Evolutionary conservation across 1,284 basidiomycete species (phyloP), one percentile per base, ranked within the genome.

Genomic region (Heterobasidion annosum): DNA sequence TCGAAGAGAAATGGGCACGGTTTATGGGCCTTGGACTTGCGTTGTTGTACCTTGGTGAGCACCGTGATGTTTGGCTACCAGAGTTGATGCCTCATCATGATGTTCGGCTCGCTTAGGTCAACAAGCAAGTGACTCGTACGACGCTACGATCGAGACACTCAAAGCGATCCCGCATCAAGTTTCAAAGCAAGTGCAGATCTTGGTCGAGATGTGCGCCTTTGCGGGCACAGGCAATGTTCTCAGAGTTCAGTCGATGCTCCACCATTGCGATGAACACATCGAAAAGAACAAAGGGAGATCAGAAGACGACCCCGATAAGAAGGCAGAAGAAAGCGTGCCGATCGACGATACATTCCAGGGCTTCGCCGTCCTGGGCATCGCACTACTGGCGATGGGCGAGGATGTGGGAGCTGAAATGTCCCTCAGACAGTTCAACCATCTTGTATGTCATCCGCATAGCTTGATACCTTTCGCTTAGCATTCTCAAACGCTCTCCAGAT

Each of bases 381-480:
- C 96, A 0, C 72, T 99, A 50, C 90, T 99, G 45, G 89, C 96
- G 1, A 99, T 99, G 95, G 97, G 97, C 44, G 97, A 99, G 70
- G 96, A 99, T 50, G 88, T 99, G 48, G 97, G 97, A 52, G 85
- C 95, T 3, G 94, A 99, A 71, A 99, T 99, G 95, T 88, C 90
- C 3, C 71, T 97, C 59, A 76, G 94, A 62, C 91, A 94, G 65
- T 94, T 98, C 77, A 95, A 96, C 69, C 94, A 98, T 67, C 73
- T 97, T 56, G 92, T 94, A 61, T 62, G 84, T 73, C 8, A 37
- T 32, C 44, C 54, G 15, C 15, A 3, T 15, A 13, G 35, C 42
- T 15, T 45, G 8, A 42, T 35, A 15, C 18, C 40, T 40, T 34
- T 16, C 12, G 34, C 3, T 49, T 16, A 15, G 35, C 15, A 40